Percentiles rank a stretch among this genome's conserved stretches.
Conservation (phyloP, 2,329 filamentous ascomycete genomes). For the Ophiosphaerella narmari region DNA sequence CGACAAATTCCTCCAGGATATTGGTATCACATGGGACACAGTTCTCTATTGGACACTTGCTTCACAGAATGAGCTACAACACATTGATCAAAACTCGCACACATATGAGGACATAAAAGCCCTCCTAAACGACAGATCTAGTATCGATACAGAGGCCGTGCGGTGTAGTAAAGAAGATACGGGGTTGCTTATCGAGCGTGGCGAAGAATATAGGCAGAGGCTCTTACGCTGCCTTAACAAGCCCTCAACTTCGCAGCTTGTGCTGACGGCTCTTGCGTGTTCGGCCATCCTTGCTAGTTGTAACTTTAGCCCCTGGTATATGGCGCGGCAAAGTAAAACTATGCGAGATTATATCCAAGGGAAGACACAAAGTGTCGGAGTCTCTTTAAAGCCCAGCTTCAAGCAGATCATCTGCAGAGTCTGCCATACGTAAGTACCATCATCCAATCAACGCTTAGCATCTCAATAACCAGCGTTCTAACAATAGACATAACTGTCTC, state of each 20-base stretch:
- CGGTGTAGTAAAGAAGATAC: slow-evolving; percentile 10
- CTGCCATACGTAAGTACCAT: slow-evolving; percentile 35
- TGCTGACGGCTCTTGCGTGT: slow-evolving; percentile 43
- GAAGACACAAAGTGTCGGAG: slow-evolving; percentile 7
- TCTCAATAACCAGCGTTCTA: slow-evolving; percentile 6
- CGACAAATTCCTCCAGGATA: slow-evolving; percentile 40
- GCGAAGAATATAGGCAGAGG: slow-evolving; percentile 32
- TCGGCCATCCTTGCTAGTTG: slow-evolving; percentile 42
- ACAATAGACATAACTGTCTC: slow-evolving; percentile 42
- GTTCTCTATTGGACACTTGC: slow-evolving; percentile 49
- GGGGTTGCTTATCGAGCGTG: slow-evolving; percentile 27
- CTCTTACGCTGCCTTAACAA: slow-evolving; percentile 38
- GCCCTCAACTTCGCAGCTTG: slow-evolving; percentile 26
- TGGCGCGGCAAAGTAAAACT: slow-evolving; percentile 37
- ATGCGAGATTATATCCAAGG: slow-evolving; percentile 10
- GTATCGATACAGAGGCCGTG: slow-evolving; percentile 28
- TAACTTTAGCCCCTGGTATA: slow-evolving; percentile 48
- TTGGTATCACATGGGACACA: slow-evolving; percentile 43
- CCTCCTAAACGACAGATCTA: slow-evolving; percentile 22
- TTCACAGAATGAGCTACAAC: slow-evolving; percentile 13
- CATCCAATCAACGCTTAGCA: not conserved
- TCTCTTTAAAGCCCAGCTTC: slow-evolving; percentile 18
- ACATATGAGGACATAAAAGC: slow-evolving; percentile 9
- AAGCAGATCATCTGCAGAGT: slow-evolving; percentile 32
- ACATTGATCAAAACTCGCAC: slow-evolving; percentile 11